Evolutionary conservation across 331 rosid species (phyloP), one percentile per base, ranked within the genome.

Genomic region (Erythrophleum ivorense): DNA sequence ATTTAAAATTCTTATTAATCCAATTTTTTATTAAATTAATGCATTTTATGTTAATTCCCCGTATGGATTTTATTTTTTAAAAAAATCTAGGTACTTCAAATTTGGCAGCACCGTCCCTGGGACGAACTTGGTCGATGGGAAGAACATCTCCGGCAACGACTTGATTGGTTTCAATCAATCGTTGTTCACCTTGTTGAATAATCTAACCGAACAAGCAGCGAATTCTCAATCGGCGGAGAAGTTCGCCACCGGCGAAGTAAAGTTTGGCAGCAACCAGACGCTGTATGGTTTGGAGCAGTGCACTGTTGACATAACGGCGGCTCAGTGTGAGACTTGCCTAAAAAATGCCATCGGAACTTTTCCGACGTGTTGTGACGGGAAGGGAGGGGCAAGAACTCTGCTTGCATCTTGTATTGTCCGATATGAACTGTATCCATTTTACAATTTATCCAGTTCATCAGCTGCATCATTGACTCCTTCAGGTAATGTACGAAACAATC

Each of bases 211-310:
- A 6, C 7, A 41, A n/a, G 87, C 87, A 3, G 78, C 82, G 2
- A 36, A 34, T 75, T 60, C 80, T 21, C 48, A 79, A 19, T 0
- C 85, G 0, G 13, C 34, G 40, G 67, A 46, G 46, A 82, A 52
- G 40, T 90, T 83, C 14, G 86, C 85, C 4, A 78, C 86, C 3
- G 82, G 80, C 13, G 77, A 77, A 65, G 66, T 5, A 1, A 73
- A 14, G 0, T 85, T 88, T 50, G 84, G 67, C 9, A 67, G 79
- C 2, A 6, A 5, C 45, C 41, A 21, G 58, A 69, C 16, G 3
- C n/a, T 90, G 67, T 84, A 90, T 70, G 80, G 84, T 0, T 29
- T 90, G 40, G 88, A 73, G 6, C 92, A 88, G 82, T 88, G 94
- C 52, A 57, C 83, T 14, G 16, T 71, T 0, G 88, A 83, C 1